A percentile compares a stretch with the other conserved stretches of the same genome.
phyloP scores from a whole-genome alignment of 352 stramenopile genomes.

The Phytophthora cryptogea region DNA sequence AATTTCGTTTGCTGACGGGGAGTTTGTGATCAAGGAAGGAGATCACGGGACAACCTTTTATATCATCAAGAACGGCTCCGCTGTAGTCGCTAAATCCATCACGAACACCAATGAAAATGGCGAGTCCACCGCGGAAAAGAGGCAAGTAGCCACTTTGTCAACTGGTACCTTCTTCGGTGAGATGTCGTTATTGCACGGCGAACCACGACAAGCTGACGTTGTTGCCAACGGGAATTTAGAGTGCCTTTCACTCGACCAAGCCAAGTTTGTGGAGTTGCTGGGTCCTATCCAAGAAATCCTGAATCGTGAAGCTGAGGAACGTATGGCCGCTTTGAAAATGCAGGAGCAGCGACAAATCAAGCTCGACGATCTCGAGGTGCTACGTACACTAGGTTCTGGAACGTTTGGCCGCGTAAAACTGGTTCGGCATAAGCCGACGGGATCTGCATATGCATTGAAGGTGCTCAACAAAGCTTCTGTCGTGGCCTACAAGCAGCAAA shows the following conservation, averaged over 20 bases:
- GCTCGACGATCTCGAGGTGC: constrained; percentile 78
- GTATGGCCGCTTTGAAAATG: constrained; percentile 40
- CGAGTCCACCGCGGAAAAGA: constrained; percentile 18
- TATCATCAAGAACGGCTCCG: constrained; percentile 80
- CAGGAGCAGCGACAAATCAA: constrained; percentile 44
- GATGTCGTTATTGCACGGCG: constrained; percentile 69
- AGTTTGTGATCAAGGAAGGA: constrained; percentile 70
- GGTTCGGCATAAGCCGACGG: constrained; percentile 79
- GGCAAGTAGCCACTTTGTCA: constrained; percentile 62
- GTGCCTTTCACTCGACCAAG: constrained; percentile 88
- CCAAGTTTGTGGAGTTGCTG: constrained; percentile 87
- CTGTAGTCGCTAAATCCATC: constrained; percentile 52
- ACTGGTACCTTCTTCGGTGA: constrained; percentile 70
- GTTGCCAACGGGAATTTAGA: constrained; percentile 77
- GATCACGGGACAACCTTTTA: constrained; percentile 76
- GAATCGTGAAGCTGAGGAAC: constrained; percentile 68
- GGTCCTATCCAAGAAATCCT: constrained; percentile 75
- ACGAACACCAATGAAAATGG: constrained; percentile 36
- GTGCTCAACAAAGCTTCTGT: constrained; percentile 94
- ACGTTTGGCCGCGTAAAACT: constrained; percentile 96
- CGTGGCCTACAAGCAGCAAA: constrained; percentile 95
- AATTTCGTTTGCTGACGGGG: constrained; percentile 55
- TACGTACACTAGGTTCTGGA: constrained; percentile 92
- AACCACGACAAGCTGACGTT: constrained; percentile 67
- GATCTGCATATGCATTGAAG: constrained; percentile 92